Conservation (phyloP, 116 monocot genomes). For the Papilionanthe hybrid region DNA sequence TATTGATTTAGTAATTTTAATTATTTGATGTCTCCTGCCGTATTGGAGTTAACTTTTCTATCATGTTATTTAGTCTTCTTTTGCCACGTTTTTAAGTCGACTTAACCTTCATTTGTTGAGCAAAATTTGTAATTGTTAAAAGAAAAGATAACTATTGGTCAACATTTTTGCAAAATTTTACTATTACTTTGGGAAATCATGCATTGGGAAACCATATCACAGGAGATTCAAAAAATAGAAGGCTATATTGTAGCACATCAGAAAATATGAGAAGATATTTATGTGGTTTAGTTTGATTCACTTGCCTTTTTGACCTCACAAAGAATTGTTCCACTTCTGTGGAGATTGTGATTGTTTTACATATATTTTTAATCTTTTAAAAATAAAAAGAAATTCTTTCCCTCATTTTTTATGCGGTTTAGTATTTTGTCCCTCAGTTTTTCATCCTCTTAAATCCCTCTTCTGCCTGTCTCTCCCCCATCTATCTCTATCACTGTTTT, state of each 20-base stretch:
- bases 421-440: too few relatives aligned
- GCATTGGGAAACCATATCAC: neutral
- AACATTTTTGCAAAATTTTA: neutral
- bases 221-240: neutral
- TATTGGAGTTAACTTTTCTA: neutral
- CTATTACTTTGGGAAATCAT: neutral
- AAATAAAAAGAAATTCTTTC: too few relatives aligned
- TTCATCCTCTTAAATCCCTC: too few relatives aligned
- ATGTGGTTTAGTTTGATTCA: neutral
- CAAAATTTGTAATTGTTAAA: neutral
- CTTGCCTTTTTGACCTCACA: neutral
- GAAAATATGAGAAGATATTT: neutral
- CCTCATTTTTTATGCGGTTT: too few relatives aligned
- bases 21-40: neutral
- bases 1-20: neutral
- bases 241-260: neutral
- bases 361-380: too few relatives aligned
- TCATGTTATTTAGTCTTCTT: neutral
- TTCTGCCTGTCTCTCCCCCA: too few relatives aligned
- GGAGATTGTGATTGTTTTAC: too few relatives aligned
- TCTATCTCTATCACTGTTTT: too few relatives aligned
- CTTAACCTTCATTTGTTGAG: neutral
- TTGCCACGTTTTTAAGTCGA: neutral
- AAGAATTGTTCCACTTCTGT: neutral
- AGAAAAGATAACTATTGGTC: neutral